Percentiles rank a stretch among this genome's conserved stretches.
Evolutionary conservation across 805 yeast genomes (phyloP).

Genomic region (Pichia gijzeniarum): DNA sequence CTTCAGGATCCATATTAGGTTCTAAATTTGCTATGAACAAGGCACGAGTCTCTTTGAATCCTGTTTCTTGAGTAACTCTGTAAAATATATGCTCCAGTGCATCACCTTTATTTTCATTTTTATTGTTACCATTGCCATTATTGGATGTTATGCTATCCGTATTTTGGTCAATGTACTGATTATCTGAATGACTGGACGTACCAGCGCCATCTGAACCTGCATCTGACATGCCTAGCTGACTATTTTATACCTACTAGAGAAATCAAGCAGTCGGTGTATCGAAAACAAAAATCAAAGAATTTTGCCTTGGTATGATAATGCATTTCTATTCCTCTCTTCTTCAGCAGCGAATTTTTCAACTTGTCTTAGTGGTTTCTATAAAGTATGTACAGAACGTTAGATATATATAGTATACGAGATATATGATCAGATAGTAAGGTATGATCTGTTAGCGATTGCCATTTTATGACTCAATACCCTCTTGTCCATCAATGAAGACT

Average conservation of each 20-base stretch:
- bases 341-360: neutral
- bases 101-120: neutral
- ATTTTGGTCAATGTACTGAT: too few relatives aligned
- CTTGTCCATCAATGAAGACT: conserved; percentile 78
- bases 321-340: too few relatives aligned
- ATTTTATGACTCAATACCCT: conserved; percentile 74
- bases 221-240: too few relatives aligned
- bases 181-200: too few relatives aligned
- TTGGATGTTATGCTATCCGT: neutral
- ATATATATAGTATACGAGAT: neutral
- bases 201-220: too few relatives aligned
- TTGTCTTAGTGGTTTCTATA: neutral
- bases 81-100: conserved; percentile 27
- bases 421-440: conserved; percentile 21
- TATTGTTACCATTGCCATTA: neutral
- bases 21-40: conserved; percentile 39
- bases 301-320: too few relatives aligned
- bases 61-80: conserved; percentile 26
- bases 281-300: too few relatives aligned
- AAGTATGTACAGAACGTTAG: conserved; percentile 3
- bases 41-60: conserved; percentile 37
- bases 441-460: conserved; percentile 86
- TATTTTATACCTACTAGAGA: too few relatives aligned
- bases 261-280: too few relatives aligned
- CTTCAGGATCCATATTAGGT: conserved; percentile 33